Base-by-base conservation (phyloP, 1,139 yeast genomes). In the Blastobotrys apis region DNA sequence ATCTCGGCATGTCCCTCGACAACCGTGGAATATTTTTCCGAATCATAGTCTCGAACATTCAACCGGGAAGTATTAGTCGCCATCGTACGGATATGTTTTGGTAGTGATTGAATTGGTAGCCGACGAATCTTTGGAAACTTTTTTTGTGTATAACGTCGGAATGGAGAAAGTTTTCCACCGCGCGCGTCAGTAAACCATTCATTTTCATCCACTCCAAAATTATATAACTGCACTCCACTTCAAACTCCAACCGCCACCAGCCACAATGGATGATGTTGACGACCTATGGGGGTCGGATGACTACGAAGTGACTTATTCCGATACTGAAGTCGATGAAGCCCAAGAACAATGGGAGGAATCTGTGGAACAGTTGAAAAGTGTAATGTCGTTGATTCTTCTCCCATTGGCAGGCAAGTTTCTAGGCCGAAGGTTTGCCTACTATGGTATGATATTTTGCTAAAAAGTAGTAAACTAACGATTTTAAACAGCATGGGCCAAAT, bases 281-380 rank as follows among this genome's bases (percentile, higher is more conserved):
- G n/a, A n/a, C n/a, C n/a, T n/a, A n/a, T n/a, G n/a, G n/a, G n/a
- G n/a, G n/a, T n/a, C n/a, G n/a, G n/a, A n/a, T n/a, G n/a, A n/a
- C n/a, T n/a, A n/a, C n/a, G n/a, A n/a, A n/a, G n/a, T n/a, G n/a
- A n/a, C n/a, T n/a, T n/a, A n/a, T n/a, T n/a, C n/a, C n/a, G n/a
- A n/a, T n/a, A n/a, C n/a, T 22, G 16, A 13, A 9, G 33, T 30
- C 30, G 51, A 50, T 19, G 73, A 70, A 42, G 85, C 87, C 1
- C 88, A 84, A 59, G 74, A 77, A 51, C 88, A 84, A 55, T 84
- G 94, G 94, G 92, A 84, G 44, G 90, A 82, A 56, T 81, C 85
- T 40, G 57, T 84, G 48, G 67, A 69, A 36, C 92, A 84, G 58
- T 60, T 85, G 40, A 74, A 74, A 35, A 74, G 72, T 10, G 68